Conservation (phyloP, 2,329 filamentous ascomycete genomes). For the Phaeosphaeriaceae sp. region DNA sequence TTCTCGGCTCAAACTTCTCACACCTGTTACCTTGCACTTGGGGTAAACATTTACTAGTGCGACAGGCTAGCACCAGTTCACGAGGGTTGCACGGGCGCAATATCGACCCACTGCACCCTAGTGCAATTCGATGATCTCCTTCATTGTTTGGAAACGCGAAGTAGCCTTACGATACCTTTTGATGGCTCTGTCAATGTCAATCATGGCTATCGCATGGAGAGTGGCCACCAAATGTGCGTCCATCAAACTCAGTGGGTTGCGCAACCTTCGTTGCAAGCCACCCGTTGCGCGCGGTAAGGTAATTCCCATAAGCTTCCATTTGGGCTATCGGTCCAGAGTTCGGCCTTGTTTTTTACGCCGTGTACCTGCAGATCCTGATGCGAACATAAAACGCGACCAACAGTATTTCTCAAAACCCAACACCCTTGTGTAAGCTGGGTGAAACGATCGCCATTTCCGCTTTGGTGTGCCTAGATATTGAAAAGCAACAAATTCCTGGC, state of each 20-base stretch:
- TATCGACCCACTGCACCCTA: slow-evolving; percentile 8
- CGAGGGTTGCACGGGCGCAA: slow-evolving; percentile 29
- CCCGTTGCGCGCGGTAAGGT: neutral
- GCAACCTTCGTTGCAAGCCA: neutral
- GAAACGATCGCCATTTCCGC: slow-evolving; percentile 30
- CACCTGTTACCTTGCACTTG: slow-evolving; percentile 16
- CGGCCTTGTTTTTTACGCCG: neutral
- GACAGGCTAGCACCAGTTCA: slow-evolving; percentile 19
- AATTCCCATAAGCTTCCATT: too few species aligned
- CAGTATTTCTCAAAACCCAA: slow-evolving; percentile 8
- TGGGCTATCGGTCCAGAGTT: neutral
- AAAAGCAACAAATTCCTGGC: too few species aligned
- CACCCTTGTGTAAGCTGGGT: slow-evolving; percentile 11
- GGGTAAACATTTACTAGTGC: slow-evolving; percentile 19
- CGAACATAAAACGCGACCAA: slow-evolving; percentile 34
- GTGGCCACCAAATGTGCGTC: too few species aligned
- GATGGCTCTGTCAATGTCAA: too few species aligned
- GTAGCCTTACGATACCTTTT: neutral
- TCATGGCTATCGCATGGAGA: too few species aligned
- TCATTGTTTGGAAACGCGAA: neutral
- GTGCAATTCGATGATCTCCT: neutral
- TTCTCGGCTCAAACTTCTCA: slow-evolving; percentile 15
- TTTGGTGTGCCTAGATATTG: neutral
- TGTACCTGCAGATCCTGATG: slow-evolving; percentile 41
- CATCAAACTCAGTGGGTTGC: neutral